phyloP scores from a whole-genome alignment of 805 yeast species.

The Metschnikowia lochheadii region DNA sequence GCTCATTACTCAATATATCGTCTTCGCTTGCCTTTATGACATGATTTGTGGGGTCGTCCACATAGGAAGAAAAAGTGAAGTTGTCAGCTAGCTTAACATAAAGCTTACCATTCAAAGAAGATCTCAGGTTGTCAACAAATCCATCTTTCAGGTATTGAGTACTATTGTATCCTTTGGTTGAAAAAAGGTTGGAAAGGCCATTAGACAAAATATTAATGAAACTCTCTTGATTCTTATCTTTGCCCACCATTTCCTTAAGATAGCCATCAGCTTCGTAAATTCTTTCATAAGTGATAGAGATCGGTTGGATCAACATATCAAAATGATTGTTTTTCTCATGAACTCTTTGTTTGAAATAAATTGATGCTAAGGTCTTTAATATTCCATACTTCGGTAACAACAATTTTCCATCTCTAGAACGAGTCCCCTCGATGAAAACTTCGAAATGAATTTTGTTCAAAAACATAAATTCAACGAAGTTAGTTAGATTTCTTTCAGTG shows the following conservation, averaged over 20 bases:
- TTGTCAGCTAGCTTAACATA: conserved; percentile 32
- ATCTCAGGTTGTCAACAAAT: conserved; percentile 26
- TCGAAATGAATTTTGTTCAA: conserved; percentile 49
- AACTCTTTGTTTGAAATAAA: conserved; percentile 38
- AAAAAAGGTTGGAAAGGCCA: conserved; percentile 31
- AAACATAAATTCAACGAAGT: conserved; percentile 46
- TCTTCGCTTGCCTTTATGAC: conserved; percentile 9
- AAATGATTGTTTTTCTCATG: conserved; percentile 19
- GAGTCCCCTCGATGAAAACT: conserved; percentile 63
- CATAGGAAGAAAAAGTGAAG: conserved; percentile 28
- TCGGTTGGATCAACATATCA: conserved; percentile 45
- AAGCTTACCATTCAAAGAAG: conserved; percentile 33
- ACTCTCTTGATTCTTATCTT: conserved; percentile 53
- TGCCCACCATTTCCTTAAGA: conserved; percentile 52
- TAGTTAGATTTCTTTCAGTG: conserved; percentile 45
- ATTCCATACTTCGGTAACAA: conserved; percentile 61
- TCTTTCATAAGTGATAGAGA: conserved; percentile 57
- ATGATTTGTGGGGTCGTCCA: conserved; percentile 17
- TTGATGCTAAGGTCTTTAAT: conserved; percentile 47
- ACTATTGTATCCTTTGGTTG: conserved; percentile 8
- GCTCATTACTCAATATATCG: conserved; percentile 23
- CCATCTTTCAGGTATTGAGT: conserved; percentile 18
- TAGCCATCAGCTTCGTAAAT: conserved; percentile 54
- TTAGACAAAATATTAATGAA: conserved; percentile 34
- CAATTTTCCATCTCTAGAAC: conserved; percentile 63